Conservation (phyloP, 75 land plant species). For the Picea sitchensis region DNA sequence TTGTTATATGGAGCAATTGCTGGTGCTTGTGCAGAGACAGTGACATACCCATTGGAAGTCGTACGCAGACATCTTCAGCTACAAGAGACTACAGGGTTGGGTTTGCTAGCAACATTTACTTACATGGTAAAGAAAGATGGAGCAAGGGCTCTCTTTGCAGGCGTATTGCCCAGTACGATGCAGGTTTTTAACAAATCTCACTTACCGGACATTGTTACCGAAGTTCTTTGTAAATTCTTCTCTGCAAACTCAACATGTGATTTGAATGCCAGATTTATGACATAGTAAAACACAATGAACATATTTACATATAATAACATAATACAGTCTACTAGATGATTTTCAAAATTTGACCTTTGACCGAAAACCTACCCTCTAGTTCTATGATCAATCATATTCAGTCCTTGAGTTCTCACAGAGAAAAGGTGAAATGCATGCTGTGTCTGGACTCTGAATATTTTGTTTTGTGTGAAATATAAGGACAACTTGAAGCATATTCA, state of each 20-base stretch:
- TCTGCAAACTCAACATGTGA: neutral
- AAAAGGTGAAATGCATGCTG: neutral
- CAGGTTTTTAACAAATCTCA: slow-evolving; percentile 26
- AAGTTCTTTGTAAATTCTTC: neutral
- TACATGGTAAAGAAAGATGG: slow-evolving; percentile 32
- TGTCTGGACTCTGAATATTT: neutral
- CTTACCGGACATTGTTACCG: neutral
- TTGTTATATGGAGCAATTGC: slow-evolving; percentile 53
- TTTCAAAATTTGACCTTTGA: neutral
- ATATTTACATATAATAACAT: neutral
- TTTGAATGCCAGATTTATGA: neutral
- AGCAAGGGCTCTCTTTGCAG: slow-evolving; percentile 40
- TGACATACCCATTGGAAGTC: slow-evolving; percentile 56
- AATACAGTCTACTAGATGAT: neutral
- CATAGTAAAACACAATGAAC: neutral
- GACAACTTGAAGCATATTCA: neutral
- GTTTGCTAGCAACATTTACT: slow-evolving; percentile 22
- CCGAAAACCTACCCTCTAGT: neutral
- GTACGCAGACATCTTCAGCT: slow-evolving; percentile 51
- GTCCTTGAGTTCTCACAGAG: neutral
- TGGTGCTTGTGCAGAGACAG: slow-evolving; percentile 49
- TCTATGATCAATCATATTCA: neutral
- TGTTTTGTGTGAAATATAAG: neutral
- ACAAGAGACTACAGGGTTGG: slow-evolving; percentile 26
- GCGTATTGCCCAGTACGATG: slow-evolving; percentile 37